Percentiles rank a stretch among this genome's conserved stretches.
Conservation (phyloP, 2,329 filamentous ascomycete species). For the Zymoseptoria pseudotritici region DNA sequence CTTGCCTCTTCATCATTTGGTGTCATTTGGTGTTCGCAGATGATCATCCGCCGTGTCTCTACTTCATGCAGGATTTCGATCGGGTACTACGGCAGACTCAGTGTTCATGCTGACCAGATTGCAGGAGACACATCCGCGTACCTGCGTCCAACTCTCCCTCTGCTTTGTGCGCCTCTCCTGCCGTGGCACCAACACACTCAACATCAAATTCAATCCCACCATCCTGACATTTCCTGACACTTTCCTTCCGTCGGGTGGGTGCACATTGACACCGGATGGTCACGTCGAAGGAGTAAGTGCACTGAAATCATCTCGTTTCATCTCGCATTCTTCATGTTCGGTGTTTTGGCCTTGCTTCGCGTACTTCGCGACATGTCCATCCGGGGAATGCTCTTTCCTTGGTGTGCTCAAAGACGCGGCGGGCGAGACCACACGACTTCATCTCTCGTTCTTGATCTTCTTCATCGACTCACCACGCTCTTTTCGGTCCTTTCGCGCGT, state of each 20-base stretch:
- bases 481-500: neutral
- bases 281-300: neutral
- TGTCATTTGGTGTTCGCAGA: no score
- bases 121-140: neutral
- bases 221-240: neutral
- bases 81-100: neutral
- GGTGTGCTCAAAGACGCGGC: neutral
- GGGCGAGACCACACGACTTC: conserved; percentile 26
- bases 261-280: neutral
- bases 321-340: neutral
- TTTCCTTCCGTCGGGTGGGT: neutral
- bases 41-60: neutral
- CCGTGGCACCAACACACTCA: neutral
- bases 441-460: conserved; percentile 5
- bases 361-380: neutral
- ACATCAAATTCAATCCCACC: neutral
- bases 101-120: neutral
- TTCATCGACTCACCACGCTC: conserved; percentile 5
- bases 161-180: neutral
- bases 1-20: neutral
- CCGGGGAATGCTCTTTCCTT: neutral
- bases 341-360: neutral
- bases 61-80: neutral
- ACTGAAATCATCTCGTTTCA: neutral
- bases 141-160: neutral